Base-by-base conservation (phyloP, 768 basidiomycete genomes). In the Russula abietina region DNA sequence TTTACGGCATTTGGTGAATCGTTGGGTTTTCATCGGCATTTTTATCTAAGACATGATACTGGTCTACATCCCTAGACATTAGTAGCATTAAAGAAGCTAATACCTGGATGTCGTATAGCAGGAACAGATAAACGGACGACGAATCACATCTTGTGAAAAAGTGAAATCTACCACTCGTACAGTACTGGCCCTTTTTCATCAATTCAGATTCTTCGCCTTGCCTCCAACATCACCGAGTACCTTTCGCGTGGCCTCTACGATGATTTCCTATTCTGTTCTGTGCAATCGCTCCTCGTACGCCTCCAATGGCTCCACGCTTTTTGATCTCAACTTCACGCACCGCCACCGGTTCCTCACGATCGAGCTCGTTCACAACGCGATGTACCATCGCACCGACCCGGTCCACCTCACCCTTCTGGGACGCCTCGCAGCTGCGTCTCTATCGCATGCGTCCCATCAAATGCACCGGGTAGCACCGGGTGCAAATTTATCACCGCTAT, bases 401-500 rank as follows among this genome's bases (percentile, higher is more conserved):
- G 36, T 78, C 77, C 52, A 95, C 87, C 71, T 95, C 88, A 0
- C 92, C 91, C 59, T 78, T 82, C 70, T 89, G 81, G 72, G 90
- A 97, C 0, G 93, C 94, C 65, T 92, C 91, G 70, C 84, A 94
- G 4, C 95, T 93, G 12, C 96, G 79, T 66, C n/a, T 89, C 84
- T 58, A 98, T 89, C 1, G 95, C 93, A 69, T 91, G 82, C n/a
- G 91, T 86, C 6, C 97, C 97, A 68, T 97, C 94, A 69, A 99
- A 99, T n/a, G 88, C 85, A 2, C 94, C 93, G 0, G 96, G 96
- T 2, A 99, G 77, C 6, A 97, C 97, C 8, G 97, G 97, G 70
- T 98, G 97, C 5, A 99, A 78, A 72, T 98, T 99, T 77, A 99
- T 96, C 65, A 97, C 90, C 0, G 92, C 87, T 2, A 96, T 82